A percentile compares a stretch with the other conserved stretches of the same genome.
Conservation (phyloP, 2,329 filamentous ascomycete genomes). For the Fusarium mundagurra region DNA sequence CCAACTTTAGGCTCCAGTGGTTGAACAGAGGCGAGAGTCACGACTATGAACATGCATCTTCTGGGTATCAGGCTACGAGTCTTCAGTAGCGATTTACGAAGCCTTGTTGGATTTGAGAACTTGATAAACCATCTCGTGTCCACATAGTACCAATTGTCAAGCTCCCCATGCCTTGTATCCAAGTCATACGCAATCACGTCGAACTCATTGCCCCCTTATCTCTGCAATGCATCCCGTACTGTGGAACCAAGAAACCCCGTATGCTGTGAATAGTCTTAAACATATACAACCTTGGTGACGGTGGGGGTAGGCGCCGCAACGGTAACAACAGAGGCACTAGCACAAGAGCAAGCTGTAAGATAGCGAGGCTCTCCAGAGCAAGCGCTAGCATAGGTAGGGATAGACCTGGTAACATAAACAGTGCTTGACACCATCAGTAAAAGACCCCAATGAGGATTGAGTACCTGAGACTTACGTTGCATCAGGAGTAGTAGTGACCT, state of each 20-base stretch:
- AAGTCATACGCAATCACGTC: background rate
- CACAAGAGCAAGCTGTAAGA: conserved; percentile 35
- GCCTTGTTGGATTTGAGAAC: background rate
- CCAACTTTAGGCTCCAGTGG: background rate
- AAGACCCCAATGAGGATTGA: fast-evolving
- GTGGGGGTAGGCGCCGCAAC: conserved; percentile 30
- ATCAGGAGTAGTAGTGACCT: conserved; percentile 27
- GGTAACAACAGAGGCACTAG: conserved; percentile 21
- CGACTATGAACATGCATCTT: background rate
- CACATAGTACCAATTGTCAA: background rate
- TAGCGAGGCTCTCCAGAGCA: conserved; percentile 35
- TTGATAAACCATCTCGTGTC: background rate
- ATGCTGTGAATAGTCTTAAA: background rate
- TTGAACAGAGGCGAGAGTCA: background rate
- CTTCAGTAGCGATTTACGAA: background rate
- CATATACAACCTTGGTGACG: conserved; percentile 26
- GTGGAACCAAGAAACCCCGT: background rate
- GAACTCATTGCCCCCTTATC: no score
- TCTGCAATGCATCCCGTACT: background rate
- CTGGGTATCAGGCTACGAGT: background rate
- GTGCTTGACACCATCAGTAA: conserved; percentile 16
- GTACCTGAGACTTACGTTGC: conserved; percentile 4
- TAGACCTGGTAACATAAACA: conserved; percentile 30
- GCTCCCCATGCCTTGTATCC: background rate
- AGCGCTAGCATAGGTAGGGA: conserved; percentile 36